Evolutionary conservation across 331 rosid species (phyloP), one percentile per base, ranked within the genome.

Genomic region (Pyracantha coccinea): DNA sequence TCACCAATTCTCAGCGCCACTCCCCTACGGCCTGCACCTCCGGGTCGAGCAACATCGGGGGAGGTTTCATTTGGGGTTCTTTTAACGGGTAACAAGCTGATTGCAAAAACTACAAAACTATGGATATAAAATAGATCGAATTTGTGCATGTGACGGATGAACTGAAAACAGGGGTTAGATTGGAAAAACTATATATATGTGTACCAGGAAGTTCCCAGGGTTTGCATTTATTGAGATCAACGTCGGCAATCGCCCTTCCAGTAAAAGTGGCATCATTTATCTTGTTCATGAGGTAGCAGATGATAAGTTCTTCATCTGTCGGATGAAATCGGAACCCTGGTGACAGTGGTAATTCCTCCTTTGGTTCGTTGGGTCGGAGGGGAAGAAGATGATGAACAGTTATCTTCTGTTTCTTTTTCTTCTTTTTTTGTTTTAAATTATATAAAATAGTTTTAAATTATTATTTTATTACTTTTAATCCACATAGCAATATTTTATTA

Each of bases 171-270:
- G 17, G 16, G 4, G 31, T 52, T 41, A 41, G 47, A 41, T 41
- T 11, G 45, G 45, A 10, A 19, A 14, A 25, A 19, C 15, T 54
- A 38, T 66, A 31, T 7, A 59, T 47, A 29, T 28, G 15, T 12
- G 0, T 69, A 94, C 98, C 98, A 71, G 98, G 98, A 5, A 94
- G 96, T 20, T 94, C 98, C 97, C 98, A 94, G 5, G 98, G 98
- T 71, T 94, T 97, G 52, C 85, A 88, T 68, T 94, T 94, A 80
- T 91, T 94, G 85, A 94, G 98, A 86, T 93, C 97, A 28, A 93
- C 93, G 71, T 93, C 98, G 21, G 85, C 81, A 14, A 93, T 60
- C 8, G 98, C 98, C 65, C 77, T 86, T 9, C 84, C 94, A 12
- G 96, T 83, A 69, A 91, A 93, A 69, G 23, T 72, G 38, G 95